A percentile compares a stretch with the other conserved stretches of the same genome.
phyloP scores from a whole-genome alignment of 441 rosid genomes.

The Bruguiera hainesii region DNA sequence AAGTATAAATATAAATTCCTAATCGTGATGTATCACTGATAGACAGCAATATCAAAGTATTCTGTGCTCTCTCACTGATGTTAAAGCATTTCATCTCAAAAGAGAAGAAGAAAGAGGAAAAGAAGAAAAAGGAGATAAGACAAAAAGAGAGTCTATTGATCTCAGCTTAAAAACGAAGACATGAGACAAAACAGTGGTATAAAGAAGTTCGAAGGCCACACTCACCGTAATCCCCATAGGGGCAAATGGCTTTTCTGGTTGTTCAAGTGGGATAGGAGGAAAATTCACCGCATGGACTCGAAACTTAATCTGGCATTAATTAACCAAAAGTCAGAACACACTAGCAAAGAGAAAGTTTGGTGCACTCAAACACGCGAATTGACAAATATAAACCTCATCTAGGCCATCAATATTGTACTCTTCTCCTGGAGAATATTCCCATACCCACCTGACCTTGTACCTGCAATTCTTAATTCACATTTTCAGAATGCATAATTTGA shows the following conservation, averaged over 20 bases:
- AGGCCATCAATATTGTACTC: constrained; percentile 46
- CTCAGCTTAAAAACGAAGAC: background rate
- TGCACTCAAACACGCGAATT: background rate
- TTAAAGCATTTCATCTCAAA: background rate
- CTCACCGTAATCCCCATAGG: constrained; percentile 85
- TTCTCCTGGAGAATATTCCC: constrained; percentile 35
- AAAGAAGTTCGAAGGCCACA: constrained; percentile 18
- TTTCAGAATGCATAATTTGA: background rate
- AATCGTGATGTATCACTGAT: no score
- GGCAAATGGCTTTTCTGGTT: constrained; percentile 72
- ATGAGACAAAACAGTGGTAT: background rate
- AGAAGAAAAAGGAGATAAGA: background rate
- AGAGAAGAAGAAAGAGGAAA: background rate
- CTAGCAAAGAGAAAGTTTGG: background rate
- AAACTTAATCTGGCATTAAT: constrained; percentile 61
- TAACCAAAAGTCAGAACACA: constrained; percentile 14
- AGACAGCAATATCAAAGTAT: background rate
- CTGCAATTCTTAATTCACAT: constrained; percentile 34
- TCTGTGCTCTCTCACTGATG: background rate
- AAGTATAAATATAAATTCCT: no score
- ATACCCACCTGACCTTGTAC: constrained; percentile 65
- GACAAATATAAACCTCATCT: constrained; percentile 42
- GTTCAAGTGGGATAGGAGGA: constrained; percentile 69
- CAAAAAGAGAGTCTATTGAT: background rate
- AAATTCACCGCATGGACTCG: constrained; percentile 53